Percentiles rank a stretch among this genome's conserved stretches.
These are phyloP conservation scores for Strobilomyces echinocephalus DNA, from an alignment of 768 basidiomycete genomes.

Conservation along the genomic window DNA sequence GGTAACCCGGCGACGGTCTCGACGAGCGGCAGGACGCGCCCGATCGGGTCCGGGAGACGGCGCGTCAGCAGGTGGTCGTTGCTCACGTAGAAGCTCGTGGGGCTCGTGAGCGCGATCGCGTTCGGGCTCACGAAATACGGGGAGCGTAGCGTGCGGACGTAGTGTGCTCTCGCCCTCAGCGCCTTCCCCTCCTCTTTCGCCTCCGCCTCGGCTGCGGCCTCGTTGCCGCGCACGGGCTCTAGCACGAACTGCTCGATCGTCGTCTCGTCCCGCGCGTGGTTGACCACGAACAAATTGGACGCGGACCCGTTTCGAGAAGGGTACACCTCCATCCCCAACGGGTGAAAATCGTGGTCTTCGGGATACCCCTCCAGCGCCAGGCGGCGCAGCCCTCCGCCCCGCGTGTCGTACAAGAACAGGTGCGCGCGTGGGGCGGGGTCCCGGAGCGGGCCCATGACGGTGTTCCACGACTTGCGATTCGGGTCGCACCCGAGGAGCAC, in stretches of 20 bases:
- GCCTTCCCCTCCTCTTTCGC: no score
- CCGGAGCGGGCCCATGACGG: constrained; percentile 65
- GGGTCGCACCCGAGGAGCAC: constrained; percentile 43
- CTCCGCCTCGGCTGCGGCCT: no score
- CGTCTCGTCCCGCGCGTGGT: constrained; percentile 59
- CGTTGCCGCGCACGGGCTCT: constrained; percentile 29
- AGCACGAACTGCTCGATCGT: constrained; percentile 67
- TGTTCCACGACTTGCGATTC: constrained; percentile 61
- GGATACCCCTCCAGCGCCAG: constrained; percentile 53
- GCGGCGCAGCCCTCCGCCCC: constrained; percentile 30
- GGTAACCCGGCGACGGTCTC: constrained; percentile 58
- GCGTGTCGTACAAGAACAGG: constrained; percentile 51
- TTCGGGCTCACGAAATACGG: constrained; percentile 63
- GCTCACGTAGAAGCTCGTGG: constrained; percentile 64
- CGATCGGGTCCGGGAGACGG: constrained; percentile 48
- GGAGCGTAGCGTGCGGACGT: constrained; percentile 58
- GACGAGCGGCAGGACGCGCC: constrained; percentile 44
- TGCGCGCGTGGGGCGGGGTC: constrained; percentile 56
- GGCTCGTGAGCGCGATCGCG: constrained; percentile 58
- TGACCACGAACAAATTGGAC: constrained; percentile 61
- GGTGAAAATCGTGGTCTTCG: constrained; percentile 59
- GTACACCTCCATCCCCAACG: constrained; percentile 59
- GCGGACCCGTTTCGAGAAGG: constrained; percentile 44
- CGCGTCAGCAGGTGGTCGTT: constrained; percentile 71
- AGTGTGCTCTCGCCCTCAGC: constrained; percentile 38